Conservation (phyloP, 1,139 yeast species). For the Yamadazyma triangularis region DNA sequence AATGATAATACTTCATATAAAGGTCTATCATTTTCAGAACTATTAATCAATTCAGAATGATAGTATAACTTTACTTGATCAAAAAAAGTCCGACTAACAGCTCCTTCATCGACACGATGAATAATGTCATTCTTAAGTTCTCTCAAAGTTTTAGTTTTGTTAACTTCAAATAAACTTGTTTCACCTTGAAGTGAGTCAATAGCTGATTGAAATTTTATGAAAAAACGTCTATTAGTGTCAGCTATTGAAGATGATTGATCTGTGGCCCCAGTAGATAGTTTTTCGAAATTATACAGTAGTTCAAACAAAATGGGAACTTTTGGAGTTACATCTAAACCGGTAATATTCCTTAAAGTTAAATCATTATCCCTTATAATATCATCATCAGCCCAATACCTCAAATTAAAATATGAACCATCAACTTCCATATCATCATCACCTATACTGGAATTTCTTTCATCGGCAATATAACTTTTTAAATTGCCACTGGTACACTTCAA, state of each 20-base stretch:
- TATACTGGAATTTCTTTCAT: conserved; percentile 10
- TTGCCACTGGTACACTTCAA: conserved; percentile 18
- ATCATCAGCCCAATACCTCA: conserved; percentile 11
- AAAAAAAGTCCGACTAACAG: conserved; percentile 25
- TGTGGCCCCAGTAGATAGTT: too few relatives aligned
- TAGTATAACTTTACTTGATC: conserved; percentile 22
- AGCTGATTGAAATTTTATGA: conserved; percentile 14
- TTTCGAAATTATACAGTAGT: conserved; percentile 9
- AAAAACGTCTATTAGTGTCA: conserved; percentile 6
- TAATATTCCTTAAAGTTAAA: conserved; percentile 13
- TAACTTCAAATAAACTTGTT: conserved; percentile 21
- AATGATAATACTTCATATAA: conserved; percentile 13
- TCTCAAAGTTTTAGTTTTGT: conserved; percentile 16
- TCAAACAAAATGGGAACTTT: conserved; percentile 15
- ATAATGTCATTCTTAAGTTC: conserved; percentile 21
- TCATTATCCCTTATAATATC: conserved; percentile 11
- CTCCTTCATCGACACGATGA: conserved; percentile 18
- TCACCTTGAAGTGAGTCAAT: conserved; percentile 18
- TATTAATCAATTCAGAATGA: conserved; percentile 10
- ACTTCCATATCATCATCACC: conserved; percentile 5
- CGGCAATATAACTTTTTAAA: conserved; percentile 19
- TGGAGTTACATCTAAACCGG: conserved; percentile 30
- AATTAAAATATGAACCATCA: conserved; percentile 11
- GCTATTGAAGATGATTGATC: neutral
- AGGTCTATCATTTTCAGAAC: conserved; percentile 7